Conservation (phyloP, 371 early-diverging fungal species). For the Rhizopus delemar region DNA sequence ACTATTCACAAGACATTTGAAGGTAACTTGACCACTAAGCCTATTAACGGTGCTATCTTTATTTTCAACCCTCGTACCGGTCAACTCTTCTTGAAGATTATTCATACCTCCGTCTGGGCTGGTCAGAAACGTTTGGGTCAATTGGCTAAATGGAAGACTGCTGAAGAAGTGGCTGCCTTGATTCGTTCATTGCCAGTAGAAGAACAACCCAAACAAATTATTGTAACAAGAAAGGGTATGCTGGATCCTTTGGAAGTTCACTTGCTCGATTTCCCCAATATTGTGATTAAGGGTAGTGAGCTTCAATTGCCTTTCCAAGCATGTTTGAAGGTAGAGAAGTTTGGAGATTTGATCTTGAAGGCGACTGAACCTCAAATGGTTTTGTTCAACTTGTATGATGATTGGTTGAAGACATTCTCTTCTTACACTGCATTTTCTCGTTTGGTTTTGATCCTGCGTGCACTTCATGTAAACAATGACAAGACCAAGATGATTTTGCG, state of each 20-base stretch:
- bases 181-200: constrained; percentile 97
- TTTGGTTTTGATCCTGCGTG: constrained; percentile 93
- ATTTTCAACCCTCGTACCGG: constrained; percentile 99
- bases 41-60: constrained; percentile 98
- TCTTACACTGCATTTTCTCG: constrained; percentile 98
- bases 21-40: constrained; percentile 97
- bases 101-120: constrained; percentile 98
- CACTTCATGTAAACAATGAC: constrained; percentile 94
- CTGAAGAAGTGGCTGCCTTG: constrained; percentile 98
- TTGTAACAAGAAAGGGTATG: constrained; percentile 99
- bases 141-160: constrained; percentile 98
- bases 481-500: constrained; percentile 94
- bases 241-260: constrained; percentile 98
- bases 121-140: constrained; percentile 98
- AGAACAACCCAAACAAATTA: constrained; percentile 98
- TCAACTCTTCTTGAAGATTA: constrained; percentile 97
- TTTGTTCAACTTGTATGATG: constrained; percentile 88
- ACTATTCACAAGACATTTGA: constrained; percentile 99
- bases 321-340: constrained; percentile 96
- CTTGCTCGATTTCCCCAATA: constrained; percentile 94
- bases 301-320: constrained; percentile 98
- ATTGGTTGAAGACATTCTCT: constrained; percentile 92
- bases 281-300: constrained; percentile 96
- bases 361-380: constrained; percentile 98
- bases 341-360: constrained; percentile 95